A percentile compares a stretch with the other conserved stretches of the same genome.
Conservation (phyloP, 192 early-diverging fungal genomes). For the Backusella australiensis region DNA sequence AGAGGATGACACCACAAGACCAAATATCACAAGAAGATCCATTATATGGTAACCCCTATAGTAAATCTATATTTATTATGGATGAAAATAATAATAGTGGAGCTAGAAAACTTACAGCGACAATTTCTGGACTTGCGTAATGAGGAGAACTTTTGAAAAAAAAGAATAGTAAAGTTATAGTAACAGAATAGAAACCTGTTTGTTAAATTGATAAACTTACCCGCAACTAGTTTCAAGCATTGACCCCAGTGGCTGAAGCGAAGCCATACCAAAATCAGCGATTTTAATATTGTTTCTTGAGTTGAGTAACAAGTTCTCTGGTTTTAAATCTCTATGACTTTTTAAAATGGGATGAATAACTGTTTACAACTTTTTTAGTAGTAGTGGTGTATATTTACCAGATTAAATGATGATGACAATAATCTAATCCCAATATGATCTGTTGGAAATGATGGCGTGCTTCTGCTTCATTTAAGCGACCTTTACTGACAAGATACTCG, state of each 20-base stretch:
- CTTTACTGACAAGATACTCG: conserved; percentile 65
- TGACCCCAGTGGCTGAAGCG: conserved; percentile 42
- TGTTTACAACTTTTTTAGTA: not conserved
- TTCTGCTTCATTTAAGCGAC: conserved; percentile 56
- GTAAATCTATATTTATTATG: not conserved
- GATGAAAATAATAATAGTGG: not conserved
- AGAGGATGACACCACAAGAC: conserved; percentile 75
- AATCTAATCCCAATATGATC: conserved; percentile 66
- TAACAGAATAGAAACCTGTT: conserved; percentile 3
- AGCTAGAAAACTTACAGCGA: conserved; percentile 42
- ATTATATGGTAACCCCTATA: conserved; percentile 60
- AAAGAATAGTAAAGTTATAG: conserved; percentile 31
- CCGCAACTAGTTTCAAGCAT: conserved; percentile 70
- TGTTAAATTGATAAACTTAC: conserved; percentile 34
- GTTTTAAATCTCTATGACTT: conserved; percentile 92
- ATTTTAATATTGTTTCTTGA: conserved; percentile 76
- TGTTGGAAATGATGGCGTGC: conserved; percentile 71
- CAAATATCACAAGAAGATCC: conserved; percentile 70
- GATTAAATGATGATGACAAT: conserved; percentile 64
- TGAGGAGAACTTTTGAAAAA: conserved; percentile 56
- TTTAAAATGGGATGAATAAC: not conserved
- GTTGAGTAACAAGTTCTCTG: conserved; percentile 67
- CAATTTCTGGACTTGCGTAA: conserved; percentile 75
- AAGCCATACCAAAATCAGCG: conserved; percentile 93
- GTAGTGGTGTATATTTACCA: conserved; percentile 43